phyloP scores from a whole-genome alignment of 2,329 filamentous ascomycete genomes.

The Thermoascus crustaceus region DNA sequence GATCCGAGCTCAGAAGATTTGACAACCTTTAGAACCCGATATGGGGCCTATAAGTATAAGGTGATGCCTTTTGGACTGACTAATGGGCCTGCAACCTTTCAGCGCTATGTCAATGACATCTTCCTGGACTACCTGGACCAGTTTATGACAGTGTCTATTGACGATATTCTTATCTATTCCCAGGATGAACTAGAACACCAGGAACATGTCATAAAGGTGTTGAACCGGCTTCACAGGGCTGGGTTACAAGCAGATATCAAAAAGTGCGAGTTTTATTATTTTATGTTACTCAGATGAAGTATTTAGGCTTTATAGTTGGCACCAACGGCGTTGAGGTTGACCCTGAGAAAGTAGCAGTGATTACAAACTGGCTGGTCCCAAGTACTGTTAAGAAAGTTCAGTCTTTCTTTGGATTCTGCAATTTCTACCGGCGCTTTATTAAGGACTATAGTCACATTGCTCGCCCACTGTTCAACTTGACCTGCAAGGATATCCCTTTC shows the following conservation, averaged over 20 bases:
- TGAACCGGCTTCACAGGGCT: conserved; percentile 8
- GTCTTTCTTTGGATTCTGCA: conserved; percentile 25
- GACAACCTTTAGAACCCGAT: conserved; percentile 12
- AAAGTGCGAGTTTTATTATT: conserved; percentile 22
- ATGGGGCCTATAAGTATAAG: conserved; percentile 20
- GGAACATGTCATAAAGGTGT: conserved; percentile 3
- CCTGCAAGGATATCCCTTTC: not conserved
- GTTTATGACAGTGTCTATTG: too few species aligned
- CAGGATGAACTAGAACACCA: conserved; percentile 3
- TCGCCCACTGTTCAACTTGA: not conserved
- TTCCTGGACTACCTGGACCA: conserved; percentile 7
- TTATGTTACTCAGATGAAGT: conserved; percentile 18
- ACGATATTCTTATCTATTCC: conserved; percentile 14
- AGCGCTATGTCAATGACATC: conserved; percentile 6
- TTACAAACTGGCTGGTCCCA: conserved; percentile 9
- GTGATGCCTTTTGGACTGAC: conserved; percentile 20
- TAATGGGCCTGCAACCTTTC: conserved; percentile 10
- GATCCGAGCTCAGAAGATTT: conserved; percentile 7
- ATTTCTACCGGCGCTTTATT: conserved; percentile 24
- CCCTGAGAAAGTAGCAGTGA: conserved; percentile 15
- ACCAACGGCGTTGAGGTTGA: conserved; percentile 18
- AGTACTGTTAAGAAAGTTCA: conserved; percentile 11
- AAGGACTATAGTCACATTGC: not conserved
- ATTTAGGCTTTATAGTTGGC: conserved; percentile 24
- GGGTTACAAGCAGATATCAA: conserved; percentile 14